Evolutionary conservation across 2,329 filamentous ascomycete genomes (phyloP).

Genomic region (Arthrobotrys pseudoclavata): DNA sequence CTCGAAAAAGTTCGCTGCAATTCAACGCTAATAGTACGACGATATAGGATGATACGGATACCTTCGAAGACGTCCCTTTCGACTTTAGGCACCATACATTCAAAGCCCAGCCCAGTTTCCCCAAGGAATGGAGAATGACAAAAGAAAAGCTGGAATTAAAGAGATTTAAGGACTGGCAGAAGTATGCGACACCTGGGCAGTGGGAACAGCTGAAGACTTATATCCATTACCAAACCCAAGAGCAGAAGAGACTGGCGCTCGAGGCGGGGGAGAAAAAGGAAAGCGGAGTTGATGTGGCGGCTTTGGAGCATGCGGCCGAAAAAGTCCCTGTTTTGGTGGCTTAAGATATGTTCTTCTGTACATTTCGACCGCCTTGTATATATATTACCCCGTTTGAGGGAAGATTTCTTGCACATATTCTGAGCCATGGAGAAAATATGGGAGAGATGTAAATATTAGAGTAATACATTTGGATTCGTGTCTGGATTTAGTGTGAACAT

Average conservation of each 20-base stretch:
- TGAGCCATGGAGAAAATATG: neutral
- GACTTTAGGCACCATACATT: slow-evolving; percentile 78
- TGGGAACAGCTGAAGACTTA: slow-evolving; percentile 43
- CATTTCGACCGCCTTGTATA: slow-evolving; percentile 9
- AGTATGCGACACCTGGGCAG: slow-evolving; percentile 33
- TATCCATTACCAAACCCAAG: slow-evolving; percentile 20
- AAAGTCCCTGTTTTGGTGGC: slow-evolving; percentile 15
- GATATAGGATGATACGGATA: slow-evolving; percentile 78
- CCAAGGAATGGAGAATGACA: slow-evolving; percentile 85
- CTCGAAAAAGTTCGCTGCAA: neutral
- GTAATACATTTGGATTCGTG: neutral
- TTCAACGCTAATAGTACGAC: neutral
- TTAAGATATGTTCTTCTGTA: neutral
- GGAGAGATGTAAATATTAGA: slow-evolving; percentile 25
- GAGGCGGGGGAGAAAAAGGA: slow-evolving; percentile 20
- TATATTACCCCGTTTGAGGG: slow-evolving; percentile 12
- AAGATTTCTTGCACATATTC: slow-evolving; percentile 34
- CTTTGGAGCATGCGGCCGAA: neutral
- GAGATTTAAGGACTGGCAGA: slow-evolving; percentile 50
- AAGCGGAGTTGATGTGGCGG: slow-evolving; percentile 5
- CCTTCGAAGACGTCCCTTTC: slow-evolving; percentile 88
- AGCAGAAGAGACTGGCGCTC: slow-evolving; percentile 23
- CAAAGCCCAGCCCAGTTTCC: slow-evolving; percentile 76
- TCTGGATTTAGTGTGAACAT: neutral
- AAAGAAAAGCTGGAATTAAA: slow-evolving; percentile 70